Percentiles rank a stretch among this genome's conserved stretches.
These are phyloP conservation scores for Tilletiopsis washingtonensis DNA, from an alignment of 1,284 basidiomycete genomes.

Conservation along the genomic window DNA sequence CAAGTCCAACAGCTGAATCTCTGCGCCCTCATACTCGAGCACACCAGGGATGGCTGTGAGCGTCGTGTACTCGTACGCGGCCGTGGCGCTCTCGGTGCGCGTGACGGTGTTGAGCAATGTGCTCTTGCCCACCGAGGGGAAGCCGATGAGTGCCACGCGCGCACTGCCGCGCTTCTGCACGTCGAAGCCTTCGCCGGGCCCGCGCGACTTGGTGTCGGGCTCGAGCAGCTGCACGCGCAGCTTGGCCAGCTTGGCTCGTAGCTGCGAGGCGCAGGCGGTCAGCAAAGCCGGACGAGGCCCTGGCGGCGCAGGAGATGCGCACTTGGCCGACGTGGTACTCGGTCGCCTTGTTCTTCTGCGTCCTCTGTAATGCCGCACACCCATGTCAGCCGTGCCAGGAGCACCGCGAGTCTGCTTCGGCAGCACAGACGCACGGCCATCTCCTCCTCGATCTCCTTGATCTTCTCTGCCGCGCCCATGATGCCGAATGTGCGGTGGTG, in stretches of 20 bases:
- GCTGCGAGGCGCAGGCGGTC: no score
- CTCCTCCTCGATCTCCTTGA: conserved; percentile 95
- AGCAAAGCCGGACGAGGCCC: no score
- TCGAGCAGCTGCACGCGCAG: conserved; percentile 41
- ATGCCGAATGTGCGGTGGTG: no score
- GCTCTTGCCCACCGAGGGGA: conserved; percentile 75
- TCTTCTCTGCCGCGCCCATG: conserved; percentile 52
- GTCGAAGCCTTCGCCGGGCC: conserved; percentile 41
- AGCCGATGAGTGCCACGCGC: conserved; percentile 72
- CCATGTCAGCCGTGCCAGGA: background rate
- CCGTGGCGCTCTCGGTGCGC: conserved; percentile 76
- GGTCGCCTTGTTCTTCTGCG: conserved; percentile 50
- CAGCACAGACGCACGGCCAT: conserved; percentile 57
- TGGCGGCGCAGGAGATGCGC: no score
- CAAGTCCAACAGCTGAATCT: conserved; percentile 60
- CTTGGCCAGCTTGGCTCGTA: conserved; percentile 42
- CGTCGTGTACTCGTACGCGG: conserved; percentile 93
- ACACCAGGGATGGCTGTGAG: conserved; percentile 55
- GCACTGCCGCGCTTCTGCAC: conserved; percentile 43
- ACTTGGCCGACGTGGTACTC: conserved; percentile 34
- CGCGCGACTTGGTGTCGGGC: conserved; percentile 33
- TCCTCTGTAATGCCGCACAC: conserved; percentile 18
- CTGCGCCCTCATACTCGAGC: conserved; percentile 51
- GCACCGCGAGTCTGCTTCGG: background rate
- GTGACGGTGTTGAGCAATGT: conserved; percentile 87